phyloP scores from a whole-genome alignment of 2,329 filamentous ascomycete species.

The Fusarium miscanthi region DNA sequence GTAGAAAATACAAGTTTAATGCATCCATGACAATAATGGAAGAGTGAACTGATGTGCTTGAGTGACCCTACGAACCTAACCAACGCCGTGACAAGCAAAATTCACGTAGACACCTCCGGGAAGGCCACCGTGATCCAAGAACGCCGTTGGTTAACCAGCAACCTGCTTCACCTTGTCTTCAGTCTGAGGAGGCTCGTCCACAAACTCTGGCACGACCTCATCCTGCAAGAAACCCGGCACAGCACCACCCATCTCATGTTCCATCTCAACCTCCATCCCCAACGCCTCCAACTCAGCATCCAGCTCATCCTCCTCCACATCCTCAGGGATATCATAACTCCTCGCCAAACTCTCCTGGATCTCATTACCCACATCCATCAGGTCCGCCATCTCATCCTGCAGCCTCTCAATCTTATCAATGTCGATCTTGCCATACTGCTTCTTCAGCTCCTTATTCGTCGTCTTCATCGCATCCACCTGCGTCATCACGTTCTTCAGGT shows the following conservation, averaged over 20 bases:
- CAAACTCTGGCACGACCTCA: slow-evolving; percentile 86
- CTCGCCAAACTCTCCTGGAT: slow-evolving; percentile 94
- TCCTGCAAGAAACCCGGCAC: slow-evolving; percentile 91
- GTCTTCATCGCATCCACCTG: slow-evolving; percentile 98
- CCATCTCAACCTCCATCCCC: slow-evolving; percentile 92
- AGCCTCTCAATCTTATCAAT: slow-evolving; percentile 97
- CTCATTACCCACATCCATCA: slow-evolving; percentile 97
- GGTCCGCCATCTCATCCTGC: slow-evolving; percentile 98
- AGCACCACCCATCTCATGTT: slow-evolving; percentile 71
- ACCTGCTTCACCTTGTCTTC: slow-evolving; percentile 84
- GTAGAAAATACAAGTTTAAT: neutral
- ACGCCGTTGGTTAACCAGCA: slow-evolving; percentile 59
- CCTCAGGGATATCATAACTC: slow-evolving; percentile 94
- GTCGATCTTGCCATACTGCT: slow-evolving; percentile 97
- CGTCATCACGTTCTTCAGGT: slow-evolving; percentile 97
- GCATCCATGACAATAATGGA: neutral
- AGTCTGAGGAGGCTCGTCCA: slow-evolving; percentile 86
- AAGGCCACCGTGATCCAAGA: neutral
- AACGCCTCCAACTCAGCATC: slow-evolving; percentile 96
- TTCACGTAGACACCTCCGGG: neutral
- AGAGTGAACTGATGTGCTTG: slow-evolving; percentile 29
- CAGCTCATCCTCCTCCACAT: slow-evolving; percentile 95
- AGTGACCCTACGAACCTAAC: slow-evolving; percentile 34
- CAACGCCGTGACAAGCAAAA: slow-evolving; percentile 37
- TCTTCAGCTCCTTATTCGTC: slow-evolving; percentile 90